Conservation (phyloP, 768 basidiomycete genomes). For the Suillus alpinus region DNA sequence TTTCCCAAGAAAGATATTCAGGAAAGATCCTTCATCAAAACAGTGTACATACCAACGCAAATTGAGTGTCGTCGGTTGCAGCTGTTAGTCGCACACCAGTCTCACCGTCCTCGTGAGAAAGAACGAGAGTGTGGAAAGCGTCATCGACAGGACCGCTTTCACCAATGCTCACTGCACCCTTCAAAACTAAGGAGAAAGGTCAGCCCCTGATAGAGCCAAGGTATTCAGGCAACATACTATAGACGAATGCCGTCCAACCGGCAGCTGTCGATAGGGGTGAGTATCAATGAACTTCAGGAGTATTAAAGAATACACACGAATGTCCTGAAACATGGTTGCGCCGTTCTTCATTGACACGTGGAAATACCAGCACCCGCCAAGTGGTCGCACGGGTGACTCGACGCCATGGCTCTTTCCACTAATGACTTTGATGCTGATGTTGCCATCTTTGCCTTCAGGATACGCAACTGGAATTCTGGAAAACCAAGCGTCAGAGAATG, state of each 20-base stretch:
- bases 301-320: constrained; percentile 52
- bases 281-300: background rate
- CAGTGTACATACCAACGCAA: constrained; percentile 58
- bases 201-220: constrained; percentile 3
- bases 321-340: constrained; percentile 68
- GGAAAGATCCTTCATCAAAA: background rate
- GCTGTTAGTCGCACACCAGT: constrained; percentile 69
- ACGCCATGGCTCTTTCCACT: constrained; percentile 86
- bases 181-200: constrained; percentile 22
- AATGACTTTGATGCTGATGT: constrained; percentile 76
- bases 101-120: constrained; percentile 58
- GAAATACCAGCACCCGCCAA: constrained; percentile 95
- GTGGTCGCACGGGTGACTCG: constrained; percentile 83
- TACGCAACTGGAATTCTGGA: constrained; percentile 69
- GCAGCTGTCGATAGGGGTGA: constrained; percentile 40
- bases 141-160: constrained; percentile 44
- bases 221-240: constrained; percentile 48
- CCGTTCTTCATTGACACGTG: constrained; percentile 68
- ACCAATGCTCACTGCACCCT: constrained; percentile 64
- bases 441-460: constrained; percentile 66
- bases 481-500: constrained; percentile 3
- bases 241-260: constrained; percentile 91
- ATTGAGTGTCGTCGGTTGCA: constrained; percentile 59
- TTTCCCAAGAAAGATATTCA: constrained; percentile 22
- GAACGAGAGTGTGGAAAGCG: constrained; percentile 78